A percentile compares a stretch with the other conserved stretches of the same genome.
Conservation (phyloP, 2,329 filamentous ascomycete genomes). For the Claviceps africana region DNA sequence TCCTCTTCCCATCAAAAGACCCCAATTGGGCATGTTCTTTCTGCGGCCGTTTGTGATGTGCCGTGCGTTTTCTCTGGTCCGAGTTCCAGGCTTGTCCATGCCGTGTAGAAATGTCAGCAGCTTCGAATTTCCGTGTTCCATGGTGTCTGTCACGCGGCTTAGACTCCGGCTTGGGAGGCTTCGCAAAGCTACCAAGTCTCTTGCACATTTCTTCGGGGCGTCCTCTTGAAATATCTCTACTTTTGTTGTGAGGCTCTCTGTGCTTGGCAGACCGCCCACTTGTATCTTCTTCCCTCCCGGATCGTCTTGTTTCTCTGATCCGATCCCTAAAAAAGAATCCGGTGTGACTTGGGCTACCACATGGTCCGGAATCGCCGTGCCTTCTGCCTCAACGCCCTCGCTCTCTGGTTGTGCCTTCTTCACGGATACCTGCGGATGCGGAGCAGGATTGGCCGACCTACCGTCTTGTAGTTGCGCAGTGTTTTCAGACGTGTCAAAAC, state of each 20-base stretch:
- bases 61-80: not conserved
- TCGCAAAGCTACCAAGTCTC: not conserved
- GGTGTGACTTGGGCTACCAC: not conserved
- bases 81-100: not conserved
- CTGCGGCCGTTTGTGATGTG: not conserved
- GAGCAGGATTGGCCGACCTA: not conserved
- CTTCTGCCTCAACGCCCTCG: not conserved
- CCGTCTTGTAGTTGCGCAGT: not conserved
- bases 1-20: constrained; percentile 8
- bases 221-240: not conserved
- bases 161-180: not conserved
- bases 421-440: not conserved
- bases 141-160: not conserved
- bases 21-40: constrained; percentile 1
- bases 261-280: not conserved
- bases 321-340: constrained; percentile 5
- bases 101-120: not conserved
- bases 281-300: not conserved
- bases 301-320: not conserved
- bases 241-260: not conserved
- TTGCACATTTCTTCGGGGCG: not conserved
- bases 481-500: constrained; percentile 11
- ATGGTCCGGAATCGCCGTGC: not conserved
- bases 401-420: not conserved
- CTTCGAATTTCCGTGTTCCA: not conserved